Evolutionary conservation across 805 yeast species (phyloP).

Genomic region (Vanderwaltozyma tropicalis): DNA sequence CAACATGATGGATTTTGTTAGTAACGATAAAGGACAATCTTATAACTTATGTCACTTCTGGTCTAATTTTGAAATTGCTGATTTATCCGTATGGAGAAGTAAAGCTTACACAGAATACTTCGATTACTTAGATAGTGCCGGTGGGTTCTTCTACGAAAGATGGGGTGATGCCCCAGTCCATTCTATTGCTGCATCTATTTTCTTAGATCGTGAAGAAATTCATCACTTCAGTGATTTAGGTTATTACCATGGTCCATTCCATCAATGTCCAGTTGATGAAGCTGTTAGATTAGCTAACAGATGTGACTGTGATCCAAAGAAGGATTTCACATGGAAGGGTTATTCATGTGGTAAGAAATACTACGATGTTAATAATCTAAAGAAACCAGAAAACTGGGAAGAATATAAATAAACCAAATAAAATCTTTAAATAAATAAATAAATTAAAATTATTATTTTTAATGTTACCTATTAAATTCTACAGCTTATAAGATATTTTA

Average conservation of each 20-base stretch:
- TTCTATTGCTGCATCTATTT: constrained; percentile 75
- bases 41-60: constrained; percentile 84
- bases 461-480: too few relatives aligned
- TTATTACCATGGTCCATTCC: constrained; percentile 73
- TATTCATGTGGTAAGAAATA: constrained; percentile 64
- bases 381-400: constrained; percentile 66
- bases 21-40: constrained; percentile 58
- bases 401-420: neutral
- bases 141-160: constrained; percentile 89
- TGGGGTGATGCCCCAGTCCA: constrained; percentile 96
- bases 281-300: constrained; percentile 46
- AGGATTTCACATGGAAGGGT: constrained; percentile 67
- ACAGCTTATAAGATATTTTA: too few relatives aligned
- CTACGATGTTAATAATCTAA: constrained; percentile 43
- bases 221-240: constrained; percentile 83
- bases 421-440: neutral
- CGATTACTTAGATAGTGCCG: constrained; percentile 62
- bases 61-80: constrained; percentile 83
- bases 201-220: constrained; percentile 56
- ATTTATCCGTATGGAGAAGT: constrained; percentile 62
- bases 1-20: constrained; percentile 59
- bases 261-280: constrained; percentile 65
- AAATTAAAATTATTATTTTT: neutral
- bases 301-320: constrained; percentile 61
- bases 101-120: constrained; percentile 64